Base-by-base conservation (phyloP, 1,284 basidiomycete species). In the Puccinia hordei region DNA sequence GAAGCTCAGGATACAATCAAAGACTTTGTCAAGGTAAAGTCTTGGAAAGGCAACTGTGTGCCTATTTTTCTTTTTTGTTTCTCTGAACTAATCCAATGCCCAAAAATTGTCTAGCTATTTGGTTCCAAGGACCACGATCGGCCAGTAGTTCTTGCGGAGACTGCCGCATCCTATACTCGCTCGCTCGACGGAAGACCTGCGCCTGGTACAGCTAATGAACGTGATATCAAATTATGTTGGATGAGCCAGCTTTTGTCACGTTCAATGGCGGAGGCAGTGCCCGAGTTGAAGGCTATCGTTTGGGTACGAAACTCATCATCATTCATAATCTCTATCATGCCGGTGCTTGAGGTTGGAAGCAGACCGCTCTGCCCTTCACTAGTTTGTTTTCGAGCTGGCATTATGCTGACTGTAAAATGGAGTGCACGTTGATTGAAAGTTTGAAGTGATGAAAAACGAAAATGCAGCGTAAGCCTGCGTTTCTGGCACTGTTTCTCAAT, bases 401-500 rank as follows among this genome's bases (percentile, higher is more conserved):
- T 44, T 24, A 53, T 3, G 19, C 68, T 53, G 5, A 53, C 46
- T 33, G 8, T 6, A 13, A 17, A 22, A 35, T 33, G 53, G 15
- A 49, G 51, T 76, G 19, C 13, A 15, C 33, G 12, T 24, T 13
- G 17, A 63, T 38, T 19, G 27, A 59, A 24, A 78, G 75, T 78
- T 78, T 35, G 75, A 78, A 46, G 75, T 78, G 0, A 68, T 69
- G 46, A 78, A 78, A 35, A 57, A 78, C 30, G 75, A 78, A 57
- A 78, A 78, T 55, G 75, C 65, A 27, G 65, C 63, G 75, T 78
- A 41, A 78, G 75, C 22, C n/a, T 44, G 2, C 10, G 19, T 13
- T n/a, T 17, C n/a, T 30, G 38, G 22, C 1, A 22, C 24, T 8
- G 8, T 38, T 2, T 44, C 12, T 66, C 24, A 57, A 13, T 5